Conservation (phyloP, 2,329 filamentous ascomycete species). For the Trichocomaceae sp. region DNA sequence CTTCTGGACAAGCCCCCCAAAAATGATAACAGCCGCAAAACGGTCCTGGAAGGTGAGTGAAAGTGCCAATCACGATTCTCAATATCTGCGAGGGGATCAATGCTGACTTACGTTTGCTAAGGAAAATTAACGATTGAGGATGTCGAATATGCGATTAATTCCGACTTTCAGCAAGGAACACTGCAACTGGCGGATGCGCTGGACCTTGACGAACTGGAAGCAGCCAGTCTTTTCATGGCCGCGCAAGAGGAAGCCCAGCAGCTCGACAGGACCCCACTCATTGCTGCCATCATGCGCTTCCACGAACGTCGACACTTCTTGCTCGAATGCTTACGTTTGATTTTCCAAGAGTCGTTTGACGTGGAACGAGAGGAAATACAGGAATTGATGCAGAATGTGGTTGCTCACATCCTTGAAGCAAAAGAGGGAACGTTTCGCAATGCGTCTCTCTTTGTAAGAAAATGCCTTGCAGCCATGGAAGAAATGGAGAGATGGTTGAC, state of each 20-base stretch:
- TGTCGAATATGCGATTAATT: conserved; percentile 72
- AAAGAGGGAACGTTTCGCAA: conserved; percentile 43
- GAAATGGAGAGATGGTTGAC: conserved; percentile 72
- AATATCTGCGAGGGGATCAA: background rate
- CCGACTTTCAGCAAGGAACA: conserved; percentile 76
- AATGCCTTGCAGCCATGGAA: conserved; percentile 69
- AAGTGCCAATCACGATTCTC: background rate
- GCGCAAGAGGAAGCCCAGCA: conserved; percentile 62
- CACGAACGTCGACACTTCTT: conserved; percentile 78
- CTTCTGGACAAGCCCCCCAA: conserved; percentile 69
- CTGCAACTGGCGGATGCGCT: conserved; percentile 80
- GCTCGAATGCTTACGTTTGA: conserved; percentile 74
- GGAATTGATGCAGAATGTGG: conserved; percentile 50
- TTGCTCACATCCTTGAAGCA: conserved; percentile 53
- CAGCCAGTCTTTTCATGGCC: conserved; percentile 68
- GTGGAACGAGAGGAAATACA: conserved; percentile 52
- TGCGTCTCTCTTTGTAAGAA: conserved; percentile 60
- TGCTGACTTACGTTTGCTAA: conserved; percentile 30
- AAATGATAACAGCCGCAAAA: conserved; percentile 67
- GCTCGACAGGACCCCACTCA: conserved; percentile 65
- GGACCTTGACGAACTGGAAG: conserved; percentile 81
- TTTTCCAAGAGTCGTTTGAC: conserved; percentile 63
- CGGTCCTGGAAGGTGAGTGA: conserved; percentile 58
- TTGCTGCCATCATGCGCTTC: conserved; percentile 78
- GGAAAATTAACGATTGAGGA: conserved; percentile 69